Percentiles rank a stretch among this genome's conserved stretches.
phyloP scores from a whole-genome alignment of 768 basidiomycete species.

The Trametes coccinea region DNA sequence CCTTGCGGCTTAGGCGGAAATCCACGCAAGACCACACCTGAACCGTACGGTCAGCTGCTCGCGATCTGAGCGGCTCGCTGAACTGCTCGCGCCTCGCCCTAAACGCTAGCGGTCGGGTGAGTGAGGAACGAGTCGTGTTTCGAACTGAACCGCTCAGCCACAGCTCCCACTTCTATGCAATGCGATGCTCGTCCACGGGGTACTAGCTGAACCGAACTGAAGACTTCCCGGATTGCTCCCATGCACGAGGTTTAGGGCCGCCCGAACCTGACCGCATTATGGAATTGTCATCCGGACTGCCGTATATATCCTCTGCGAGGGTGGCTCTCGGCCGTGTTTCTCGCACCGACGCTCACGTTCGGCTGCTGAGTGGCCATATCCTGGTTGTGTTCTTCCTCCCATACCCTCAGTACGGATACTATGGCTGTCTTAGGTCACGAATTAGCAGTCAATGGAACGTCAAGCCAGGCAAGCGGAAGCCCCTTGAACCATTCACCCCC shows the following conservation, averaged over 20 bases:
- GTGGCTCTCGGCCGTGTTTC: neutral
- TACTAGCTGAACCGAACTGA: constrained; percentile 3
- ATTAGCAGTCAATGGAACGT: neutral
- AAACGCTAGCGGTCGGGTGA: neutral
- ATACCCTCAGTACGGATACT: neutral
- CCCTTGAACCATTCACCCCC: constrained; percentile 8
- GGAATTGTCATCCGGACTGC: neutral
- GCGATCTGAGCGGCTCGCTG: neutral
- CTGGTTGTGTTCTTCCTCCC: neutral
- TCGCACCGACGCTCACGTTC: neutral
- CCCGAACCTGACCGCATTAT: constrained; percentile 1
- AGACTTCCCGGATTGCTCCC: neutral
- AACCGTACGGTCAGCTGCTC: neutral
- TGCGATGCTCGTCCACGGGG: neutral
- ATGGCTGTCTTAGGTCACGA: neutral
- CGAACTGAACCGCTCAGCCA: neutral
- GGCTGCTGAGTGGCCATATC: neutral
- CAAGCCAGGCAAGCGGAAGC: neutral
- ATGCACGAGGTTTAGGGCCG: neutral
- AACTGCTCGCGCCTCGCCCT: neutral
- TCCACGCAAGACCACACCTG: neutral
- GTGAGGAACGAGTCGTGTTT: neutral
- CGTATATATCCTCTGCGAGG: constrained; percentile 5
- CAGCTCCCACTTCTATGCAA: neutral
- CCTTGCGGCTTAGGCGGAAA: neutral